A percentile compares a stretch with the other conserved stretches of the same genome.
phyloP scores from a whole-genome alignment of 2,329 filamentous ascomycete species.

The Microdochium trichocladiopsis region DNA sequence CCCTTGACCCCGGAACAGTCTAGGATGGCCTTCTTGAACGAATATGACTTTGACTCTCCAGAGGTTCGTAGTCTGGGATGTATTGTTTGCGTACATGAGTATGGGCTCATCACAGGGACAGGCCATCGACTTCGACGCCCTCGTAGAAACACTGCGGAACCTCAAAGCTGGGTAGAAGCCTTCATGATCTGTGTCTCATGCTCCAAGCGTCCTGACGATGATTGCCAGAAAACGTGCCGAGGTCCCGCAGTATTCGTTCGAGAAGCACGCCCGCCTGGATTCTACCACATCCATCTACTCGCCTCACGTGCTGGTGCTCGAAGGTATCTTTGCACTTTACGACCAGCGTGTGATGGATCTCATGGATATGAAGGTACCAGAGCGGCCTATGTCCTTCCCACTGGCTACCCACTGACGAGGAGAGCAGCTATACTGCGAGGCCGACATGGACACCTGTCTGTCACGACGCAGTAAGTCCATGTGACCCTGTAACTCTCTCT shows the following conservation, averaged over 20 bases:
- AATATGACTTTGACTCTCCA: constrained; percentile 94
- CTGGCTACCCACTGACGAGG: constrained; percentile 5
- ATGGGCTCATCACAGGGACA: constrained; percentile 22
- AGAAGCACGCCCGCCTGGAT: constrained; percentile 74
- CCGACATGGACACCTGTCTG: constrained; percentile 88
- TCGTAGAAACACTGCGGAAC: constrained; percentile 73
- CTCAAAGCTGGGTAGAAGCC: constrained; percentile 78
- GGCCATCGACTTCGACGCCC: constrained; percentile 87
- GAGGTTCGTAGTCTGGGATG: constrained; percentile 43
- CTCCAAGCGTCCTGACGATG: background rate
- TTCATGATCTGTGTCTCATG: constrained; percentile 2
- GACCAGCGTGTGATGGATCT: constrained; percentile 79
- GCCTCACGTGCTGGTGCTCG: constrained; percentile 88
- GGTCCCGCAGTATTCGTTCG: constrained; percentile 92
- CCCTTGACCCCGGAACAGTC: constrained; percentile 74
- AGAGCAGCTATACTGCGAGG: constrained; percentile 85
- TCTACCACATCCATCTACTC: constrained; percentile 89
- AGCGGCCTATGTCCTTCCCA: background rate
- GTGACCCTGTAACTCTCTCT: no score
- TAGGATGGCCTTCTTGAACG: constrained; percentile 74
- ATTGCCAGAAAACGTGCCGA: constrained; percentile 69
- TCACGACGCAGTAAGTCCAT: constrained; percentile 67
- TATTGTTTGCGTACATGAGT: no score
- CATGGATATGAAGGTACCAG: constrained; percentile 77
- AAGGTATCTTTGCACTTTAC: constrained; percentile 93